These are phyloP conservation scores for Breviolum minutum DNA, from an alignment of 73 alveolate species.

Conservation along the genomic window DNA sequence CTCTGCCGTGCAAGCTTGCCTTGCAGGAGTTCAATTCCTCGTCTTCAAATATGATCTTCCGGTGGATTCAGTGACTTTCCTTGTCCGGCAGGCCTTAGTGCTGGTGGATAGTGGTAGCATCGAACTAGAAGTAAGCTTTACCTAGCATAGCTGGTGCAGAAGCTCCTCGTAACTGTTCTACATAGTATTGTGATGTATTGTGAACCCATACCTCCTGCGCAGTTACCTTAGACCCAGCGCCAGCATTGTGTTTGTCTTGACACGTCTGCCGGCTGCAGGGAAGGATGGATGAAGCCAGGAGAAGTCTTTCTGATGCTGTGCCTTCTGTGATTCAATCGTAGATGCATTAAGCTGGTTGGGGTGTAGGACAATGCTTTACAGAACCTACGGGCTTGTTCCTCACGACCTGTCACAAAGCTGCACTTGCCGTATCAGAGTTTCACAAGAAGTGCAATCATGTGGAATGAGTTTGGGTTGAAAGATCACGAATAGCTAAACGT, in stretches of 20 bases:
- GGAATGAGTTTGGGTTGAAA: too few species aligned
- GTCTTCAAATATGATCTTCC: conserved; percentile 76
- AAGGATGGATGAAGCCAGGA: conserved; percentile 92
- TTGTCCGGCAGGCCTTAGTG: conserved; percentile 55
- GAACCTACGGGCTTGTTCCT: conserved; percentile 53
- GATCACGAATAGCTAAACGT: too few species aligned
- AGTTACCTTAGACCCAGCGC: too few species aligned
- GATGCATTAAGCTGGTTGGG: neutral
- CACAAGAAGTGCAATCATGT: neutral
- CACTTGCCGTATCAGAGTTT: neutral
- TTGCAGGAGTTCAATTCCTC: conserved; percentile 50
- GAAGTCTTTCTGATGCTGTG: neutral
- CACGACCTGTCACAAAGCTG: conserved; percentile 40
- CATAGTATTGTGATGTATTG: too few species aligned
- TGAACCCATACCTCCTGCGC: too few species aligned
- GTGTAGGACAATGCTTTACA: conserved; percentile 83
- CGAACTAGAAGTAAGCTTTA: neutral
- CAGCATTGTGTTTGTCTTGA: neutral
- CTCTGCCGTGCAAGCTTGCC: neutral
- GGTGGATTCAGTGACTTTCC: conserved; percentile 46
- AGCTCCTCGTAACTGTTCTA: too few species aligned
- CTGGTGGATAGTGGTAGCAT: neutral
- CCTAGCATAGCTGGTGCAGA: too few species aligned
- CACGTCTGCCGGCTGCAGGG: neutral
- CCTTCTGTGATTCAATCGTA: neutral